phyloP scores from a whole-genome alignment of 805 yeast genomes.

The Blastobotrys americana region DNA sequence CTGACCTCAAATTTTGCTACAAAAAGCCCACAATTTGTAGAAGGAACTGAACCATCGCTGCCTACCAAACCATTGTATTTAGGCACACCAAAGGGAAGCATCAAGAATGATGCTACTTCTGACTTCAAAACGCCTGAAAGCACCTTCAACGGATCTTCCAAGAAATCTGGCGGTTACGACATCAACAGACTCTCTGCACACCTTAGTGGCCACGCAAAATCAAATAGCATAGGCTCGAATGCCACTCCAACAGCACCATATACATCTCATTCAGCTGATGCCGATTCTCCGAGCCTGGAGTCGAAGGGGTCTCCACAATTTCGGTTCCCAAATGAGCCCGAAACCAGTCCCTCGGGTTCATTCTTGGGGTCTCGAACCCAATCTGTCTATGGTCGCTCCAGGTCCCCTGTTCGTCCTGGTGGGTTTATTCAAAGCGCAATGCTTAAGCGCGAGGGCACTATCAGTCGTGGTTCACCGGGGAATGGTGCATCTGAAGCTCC shows the following conservation, averaged over 20 bases:
- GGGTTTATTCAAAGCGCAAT: conserved; percentile 25
- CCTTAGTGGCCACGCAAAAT: not conserved
- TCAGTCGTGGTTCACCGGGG: not conserved
- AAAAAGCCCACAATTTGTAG: not conserved
- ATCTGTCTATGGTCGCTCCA: conserved; percentile 5
- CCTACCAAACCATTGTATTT: too few relatives aligned
- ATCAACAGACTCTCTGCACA: not conserved
- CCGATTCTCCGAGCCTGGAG: not conserved
- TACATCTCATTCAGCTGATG: not conserved
- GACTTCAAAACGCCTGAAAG: too few relatives aligned
- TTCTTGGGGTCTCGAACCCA: not conserved
- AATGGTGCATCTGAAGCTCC: not conserved
- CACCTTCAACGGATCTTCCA: too few relatives aligned
- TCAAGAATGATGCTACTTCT: too few relatives aligned
- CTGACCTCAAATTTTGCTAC: not conserved
- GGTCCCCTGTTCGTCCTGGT: conserved; percentile 18
- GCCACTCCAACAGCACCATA: not conserved
- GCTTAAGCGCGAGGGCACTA: conserved; percentile 21
- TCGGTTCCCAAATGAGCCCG: too few relatives aligned
- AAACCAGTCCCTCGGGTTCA: not conserved
- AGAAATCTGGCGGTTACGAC: too few relatives aligned
- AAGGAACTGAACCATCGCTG: too few relatives aligned
- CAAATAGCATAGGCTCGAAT: not conserved
- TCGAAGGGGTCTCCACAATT: not conserved
- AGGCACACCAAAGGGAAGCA: too few relatives aligned